phyloP scores from a whole-genome alignment of 2,329 filamentous ascomycete species.

The Fusarium devonianum region DNA sequence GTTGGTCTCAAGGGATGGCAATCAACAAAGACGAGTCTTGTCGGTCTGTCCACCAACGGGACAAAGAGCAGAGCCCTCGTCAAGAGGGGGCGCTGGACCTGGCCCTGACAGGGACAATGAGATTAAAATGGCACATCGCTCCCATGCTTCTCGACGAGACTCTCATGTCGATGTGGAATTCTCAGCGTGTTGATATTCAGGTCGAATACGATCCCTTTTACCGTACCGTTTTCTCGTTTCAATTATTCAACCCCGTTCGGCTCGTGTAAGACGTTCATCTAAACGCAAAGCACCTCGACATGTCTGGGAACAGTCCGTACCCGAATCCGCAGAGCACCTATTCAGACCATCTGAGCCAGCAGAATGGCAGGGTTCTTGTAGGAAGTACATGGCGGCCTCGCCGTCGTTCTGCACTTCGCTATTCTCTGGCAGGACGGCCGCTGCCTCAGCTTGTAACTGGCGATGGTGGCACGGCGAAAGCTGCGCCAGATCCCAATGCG shows the following conservation, averaged over 20 bases:
- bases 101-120: slow-evolving; percentile 11
- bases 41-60: not conserved
- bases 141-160: not conserved
- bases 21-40: not conserved
- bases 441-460: not conserved
- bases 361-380: not conserved
- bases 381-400: not conserved
- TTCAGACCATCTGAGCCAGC: not conserved
- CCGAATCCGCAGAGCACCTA: not conserved
- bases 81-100: not conserved
- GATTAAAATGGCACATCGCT: not conserved
- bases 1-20: not conserved
- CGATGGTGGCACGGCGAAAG: not conserved
- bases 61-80: slow-evolving; percentile 14
- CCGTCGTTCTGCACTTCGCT: not conserved
- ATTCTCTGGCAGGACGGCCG: not conserved
- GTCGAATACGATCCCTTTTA: not conserved
- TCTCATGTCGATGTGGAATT: not conserved
- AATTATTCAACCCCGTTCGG: no score
- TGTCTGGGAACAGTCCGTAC: not conserved
- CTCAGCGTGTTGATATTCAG: not conserved
- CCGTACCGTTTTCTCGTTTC: no score
- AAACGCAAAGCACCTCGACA: no score
- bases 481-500: not conserved
- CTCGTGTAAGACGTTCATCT: no score